Base-by-base conservation (phyloP, 2,329 filamentous ascomycete genomes). In the Incumbomyces delicatus region DNA sequence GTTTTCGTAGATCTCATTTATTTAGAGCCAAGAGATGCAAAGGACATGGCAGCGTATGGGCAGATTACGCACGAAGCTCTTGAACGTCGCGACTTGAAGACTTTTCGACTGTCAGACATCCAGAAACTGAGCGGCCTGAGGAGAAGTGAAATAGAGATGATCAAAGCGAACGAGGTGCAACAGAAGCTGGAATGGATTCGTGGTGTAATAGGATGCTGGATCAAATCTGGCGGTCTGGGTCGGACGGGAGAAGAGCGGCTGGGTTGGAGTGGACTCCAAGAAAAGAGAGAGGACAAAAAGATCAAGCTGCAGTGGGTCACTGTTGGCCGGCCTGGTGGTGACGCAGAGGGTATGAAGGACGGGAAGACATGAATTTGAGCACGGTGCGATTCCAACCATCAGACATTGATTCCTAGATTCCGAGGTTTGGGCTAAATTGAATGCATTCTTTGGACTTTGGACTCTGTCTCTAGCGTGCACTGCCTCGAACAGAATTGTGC, bases 251-350 rank as follows among this genome's bases (percentile, higher is more conserved):
- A 57, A 43, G 58, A 56, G 43, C 50, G 47, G 42, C 38, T 60
- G 12, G 57, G 55, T 16, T 61, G 60, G 60, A 56, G 55, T 34
- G 60, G 60, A 10, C 40, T 61, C 39, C 54, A 53, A 42, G 72
- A 65, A 10, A 72, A 60, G 14, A 72, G 76, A 22, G 68, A 65
- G 34, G 66, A 57, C 5, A 55, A 62, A 60, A 63, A 70, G 60
- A 64, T 62, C 3, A 74, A 74, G 56, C 68, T 73, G 37, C 70
- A 69, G 46, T 76, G 74, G 70, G 70, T 72, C 18, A 71, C 69
- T 0, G 69, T 73, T 13, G 70, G 70, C 6, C 66, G 68, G 16
- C 66, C 65, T 17, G 69, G 68, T 45, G 70, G 69, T 18, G 70
- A 73, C 59, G 64, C 18, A 10, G 38, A 40, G 22, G 20, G 20